phyloP scores from a whole-genome alignment of 306 rosid species.

The Luffa acutangula region DNA sequence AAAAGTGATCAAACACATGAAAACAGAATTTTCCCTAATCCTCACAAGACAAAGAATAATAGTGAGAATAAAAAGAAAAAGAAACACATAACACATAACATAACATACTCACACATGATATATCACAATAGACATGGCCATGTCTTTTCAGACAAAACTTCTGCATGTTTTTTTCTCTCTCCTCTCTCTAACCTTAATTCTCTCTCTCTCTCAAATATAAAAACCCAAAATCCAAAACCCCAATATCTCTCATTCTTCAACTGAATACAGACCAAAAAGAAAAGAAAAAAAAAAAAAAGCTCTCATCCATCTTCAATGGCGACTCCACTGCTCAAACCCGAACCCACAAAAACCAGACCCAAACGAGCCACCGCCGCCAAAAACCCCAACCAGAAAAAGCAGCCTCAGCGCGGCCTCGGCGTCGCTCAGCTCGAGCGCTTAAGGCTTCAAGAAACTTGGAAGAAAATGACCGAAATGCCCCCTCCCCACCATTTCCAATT shows the following conservation, averaged over 20 bases:
- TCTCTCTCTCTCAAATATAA: too few species aligned
- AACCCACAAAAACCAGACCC: slow-evolving; percentile 16
- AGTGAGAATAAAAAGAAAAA: too few species aligned
- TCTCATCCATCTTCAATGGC: slow-evolving; percentile 15
- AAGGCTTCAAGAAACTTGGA: slow-evolving; percentile 34
- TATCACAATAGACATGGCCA: too few species aligned
- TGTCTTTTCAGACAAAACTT: too few species aligned
- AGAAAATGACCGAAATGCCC: slow-evolving; percentile 27
- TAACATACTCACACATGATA: too few species aligned
- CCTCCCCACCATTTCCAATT: slow-evolving; percentile 9
- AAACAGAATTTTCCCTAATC: too few species aligned
- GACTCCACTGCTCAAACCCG: slow-evolving; percentile 15
- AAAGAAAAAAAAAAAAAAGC: not conserved
- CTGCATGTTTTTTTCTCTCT: too few species aligned
- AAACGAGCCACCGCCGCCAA: slow-evolving; percentile 18
- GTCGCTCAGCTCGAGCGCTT: slow-evolving; percentile 51
- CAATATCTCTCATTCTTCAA: not conserved
- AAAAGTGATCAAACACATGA: too few species aligned
- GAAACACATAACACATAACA: too few species aligned
- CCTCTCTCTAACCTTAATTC: not conserved
- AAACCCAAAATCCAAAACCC: slow-evolving; percentile 2
- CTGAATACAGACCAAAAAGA: not conserved
- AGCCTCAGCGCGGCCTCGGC: slow-evolving; percentile 66
- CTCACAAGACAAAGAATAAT: too few species aligned
- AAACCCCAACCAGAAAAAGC: slow-evolving; percentile 31